Base-by-base conservation (phyloP, 1,284 basidiomycete species). In the Marasmius sp. region DNA sequence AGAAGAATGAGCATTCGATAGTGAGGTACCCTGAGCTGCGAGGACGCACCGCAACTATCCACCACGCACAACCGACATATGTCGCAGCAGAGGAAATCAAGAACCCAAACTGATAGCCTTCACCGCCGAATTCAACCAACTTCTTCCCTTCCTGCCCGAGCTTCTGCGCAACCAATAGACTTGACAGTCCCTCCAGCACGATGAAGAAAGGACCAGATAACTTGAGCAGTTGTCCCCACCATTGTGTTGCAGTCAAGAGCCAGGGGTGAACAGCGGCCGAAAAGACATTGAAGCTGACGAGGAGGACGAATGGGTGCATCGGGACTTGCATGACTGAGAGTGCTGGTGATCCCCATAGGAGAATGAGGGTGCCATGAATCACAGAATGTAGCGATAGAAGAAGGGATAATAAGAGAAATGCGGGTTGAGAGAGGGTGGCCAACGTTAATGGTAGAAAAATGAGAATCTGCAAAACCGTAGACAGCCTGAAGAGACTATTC, bases 381-480 rank as follows among this genome's bases (percentile, higher is more conserved):
- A 92, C 79, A 0, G 89, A 85, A 71, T 93, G 89, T 38, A 85
- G 70, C 67, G 90, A 87, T 54, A 94, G 81, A 16, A 94, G 85
- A 50, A 95, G 80, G 10, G 92, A 94, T 43, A 93, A 83, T 43
- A 93, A 79, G 37, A 95, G 84, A 70, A 95, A 93, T 1, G 91
- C 91, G 36, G 88, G 81, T 33, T 85, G 88, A 47, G 90, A 91
- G 63, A 95, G 81, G 5, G 90, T 94, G 62, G 88, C 91, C 67
- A 91, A 82, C 45, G 88, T 93, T 61, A 95, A 79, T 1, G 93
- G 93, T 57, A 95, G 84, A 75, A 90, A 94, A 34, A 94, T 83
- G 60, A 95, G 79, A 65, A 94, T 91, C 72, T 94, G 91, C 39
- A 89, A 69, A 64, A 85, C 89, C 48, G 90, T 93, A 8, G 88